A percentile compares a stretch with the other conserved stretches of the same genome.
These are phyloP conservation scores for Dictyostelium intermedium DNA, from an alignment of 78 protist species.

Conservation along the genomic window DNA sequence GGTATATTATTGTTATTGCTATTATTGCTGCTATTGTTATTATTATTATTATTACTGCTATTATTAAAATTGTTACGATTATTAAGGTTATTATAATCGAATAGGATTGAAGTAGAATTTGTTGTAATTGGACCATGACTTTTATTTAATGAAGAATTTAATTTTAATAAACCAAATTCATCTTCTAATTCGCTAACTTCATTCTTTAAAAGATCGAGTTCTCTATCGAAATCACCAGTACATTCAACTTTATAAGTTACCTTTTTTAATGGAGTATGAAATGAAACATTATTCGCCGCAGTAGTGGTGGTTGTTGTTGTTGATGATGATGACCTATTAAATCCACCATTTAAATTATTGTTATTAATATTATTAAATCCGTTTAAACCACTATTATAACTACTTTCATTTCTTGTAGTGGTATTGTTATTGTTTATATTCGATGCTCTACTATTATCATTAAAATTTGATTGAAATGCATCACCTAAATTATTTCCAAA, in stretches of 20 bases:
- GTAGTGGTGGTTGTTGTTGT: not conserved
- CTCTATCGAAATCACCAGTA: constrained; percentile 32
- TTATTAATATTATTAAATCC: not conserved
- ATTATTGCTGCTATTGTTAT: not conserved
- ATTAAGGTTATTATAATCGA: not conserved
- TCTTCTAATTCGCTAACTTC: constrained; percentile 39
- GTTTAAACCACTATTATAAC: not conserved
- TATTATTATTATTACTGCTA: not conserved
- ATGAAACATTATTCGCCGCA: not conserved
- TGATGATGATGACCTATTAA: not conserved
- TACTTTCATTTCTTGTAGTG: not conserved
- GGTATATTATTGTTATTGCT: not conserved
- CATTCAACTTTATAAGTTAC: constrained; percentile 22
- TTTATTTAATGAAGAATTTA: not conserved
- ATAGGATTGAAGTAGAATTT: not conserved
- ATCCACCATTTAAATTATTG: not conserved
- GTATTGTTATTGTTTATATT: not conserved
- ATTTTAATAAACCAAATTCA: constrained; percentile 25
- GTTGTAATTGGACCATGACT: not conserved
- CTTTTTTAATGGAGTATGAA: not conserved
- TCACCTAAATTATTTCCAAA: not conserved
- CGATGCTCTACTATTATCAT: not conserved
- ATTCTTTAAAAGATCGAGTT: not conserved
- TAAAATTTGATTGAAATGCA: not conserved
- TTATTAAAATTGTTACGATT: not conserved